A percentile compares a stretch with the other conserved stretches of the same genome.
phyloP scores from a whole-genome alignment of 2,329 filamentous ascomycete genomes.

The Pyricularia sp. region DNA sequence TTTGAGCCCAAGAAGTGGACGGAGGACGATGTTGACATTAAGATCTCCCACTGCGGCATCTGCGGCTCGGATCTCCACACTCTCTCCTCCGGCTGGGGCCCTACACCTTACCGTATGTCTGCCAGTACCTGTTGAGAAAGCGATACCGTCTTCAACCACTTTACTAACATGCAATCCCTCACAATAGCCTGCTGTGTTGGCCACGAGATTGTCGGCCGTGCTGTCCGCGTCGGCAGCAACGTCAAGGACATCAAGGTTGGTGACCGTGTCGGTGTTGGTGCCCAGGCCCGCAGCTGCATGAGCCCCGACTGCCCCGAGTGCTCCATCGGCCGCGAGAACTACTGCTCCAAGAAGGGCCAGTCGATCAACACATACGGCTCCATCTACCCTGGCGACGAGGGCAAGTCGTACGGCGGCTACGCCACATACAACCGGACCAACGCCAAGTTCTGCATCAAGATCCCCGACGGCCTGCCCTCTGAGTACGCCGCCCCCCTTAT shows the following conservation, averaged over 20 bases:
- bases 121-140: background rate
- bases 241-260: conserved; percentile 27
- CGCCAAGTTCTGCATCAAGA: conserved; percentile 29
- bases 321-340: conserved; percentile 3
- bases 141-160: background rate
- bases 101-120: conserved; percentile 22
- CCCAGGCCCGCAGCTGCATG: conserved; percentile 10
- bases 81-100: conserved; percentile 42
- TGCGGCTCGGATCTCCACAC: conserved; percentile 55
- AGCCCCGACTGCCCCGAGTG: conserved; percentile 25
- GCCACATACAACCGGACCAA: conserved; percentile 16
- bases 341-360: conserved; percentile 8
- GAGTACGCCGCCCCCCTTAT: conserved; percentile 15
- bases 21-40: conserved; percentile 56
- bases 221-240: conserved; percentile 41
- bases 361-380: conserved; percentile 9
- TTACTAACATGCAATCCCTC: background rate
- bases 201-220: conserved; percentile 56
- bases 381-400: conserved; percentile 25
- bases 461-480: conserved; percentile 15
- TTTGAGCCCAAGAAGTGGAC: conserved; percentile 58
- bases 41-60: conserved; percentile 56
- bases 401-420: conserved; percentile 17
- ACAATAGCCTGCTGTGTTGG: conserved; percentile 39
- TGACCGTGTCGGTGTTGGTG: conserved; percentile 13